These are phyloP conservation scores for Misopates orontium DNA, from an alignment of 257 asterid species.

Conservation along the genomic window DNA sequence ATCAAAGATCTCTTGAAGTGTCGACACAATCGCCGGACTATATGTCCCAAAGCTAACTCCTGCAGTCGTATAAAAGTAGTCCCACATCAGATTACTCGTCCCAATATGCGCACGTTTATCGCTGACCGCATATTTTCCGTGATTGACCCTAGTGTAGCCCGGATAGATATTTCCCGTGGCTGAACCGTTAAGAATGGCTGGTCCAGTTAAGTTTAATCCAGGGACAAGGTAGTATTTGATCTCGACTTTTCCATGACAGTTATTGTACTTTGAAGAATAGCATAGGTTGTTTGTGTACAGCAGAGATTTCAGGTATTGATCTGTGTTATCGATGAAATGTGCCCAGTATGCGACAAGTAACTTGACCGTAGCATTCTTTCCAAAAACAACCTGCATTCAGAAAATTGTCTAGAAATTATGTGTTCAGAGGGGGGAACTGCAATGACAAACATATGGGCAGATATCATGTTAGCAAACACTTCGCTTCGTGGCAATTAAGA, in stretches of 20 bases:
- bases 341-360: constrained; percentile 78
- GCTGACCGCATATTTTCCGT: constrained; percentile 83
- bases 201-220: constrained; percentile 75
- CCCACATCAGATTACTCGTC: constrained; percentile 88
- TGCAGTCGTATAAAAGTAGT: constrained; percentile 71
- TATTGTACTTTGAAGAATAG: constrained; percentile 63
- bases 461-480: not conserved
- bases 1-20: constrained; percentile 71
- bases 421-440: not conserved
- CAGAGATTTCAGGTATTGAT: constrained; percentile 64
- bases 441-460: not conserved
- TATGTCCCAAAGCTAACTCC: constrained; percentile 85
- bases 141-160: constrained; percentile 76
- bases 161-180: constrained; percentile 66
- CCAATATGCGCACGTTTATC: constrained; percentile 74
- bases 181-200: constrained; percentile 49
- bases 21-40: constrained; percentile 57
- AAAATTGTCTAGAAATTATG: not conserved
- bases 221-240: constrained; percentile 76
- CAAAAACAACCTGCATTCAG: constrained; percentile 57
- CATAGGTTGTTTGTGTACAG: constrained; percentile 71
- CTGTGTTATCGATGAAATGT: constrained; percentile 67
- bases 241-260: constrained; percentile 73
- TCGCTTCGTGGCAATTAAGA: not conserved
- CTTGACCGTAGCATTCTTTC: constrained; percentile 68